Conservation (phyloP, 2,329 filamentous ascomycete genomes). For the Aspergillus sp. region DNA sequence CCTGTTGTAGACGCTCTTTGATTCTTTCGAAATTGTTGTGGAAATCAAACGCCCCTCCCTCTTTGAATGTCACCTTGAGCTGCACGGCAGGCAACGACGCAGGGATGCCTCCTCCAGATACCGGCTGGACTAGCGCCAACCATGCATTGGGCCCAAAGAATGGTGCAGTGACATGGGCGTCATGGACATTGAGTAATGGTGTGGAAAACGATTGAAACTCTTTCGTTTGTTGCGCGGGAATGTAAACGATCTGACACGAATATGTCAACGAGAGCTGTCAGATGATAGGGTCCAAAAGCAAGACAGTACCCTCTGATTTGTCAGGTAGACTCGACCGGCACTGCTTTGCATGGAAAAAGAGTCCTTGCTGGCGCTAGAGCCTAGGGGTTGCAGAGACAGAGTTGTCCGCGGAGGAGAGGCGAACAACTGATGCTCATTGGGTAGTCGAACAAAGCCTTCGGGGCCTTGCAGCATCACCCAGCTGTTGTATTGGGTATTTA, state of each 20-base stretch:
- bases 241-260: conserved; percentile 74
- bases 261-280: conserved; percentile 12
- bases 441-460: conserved; percentile 77
- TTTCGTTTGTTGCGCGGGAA: conserved; percentile 68
- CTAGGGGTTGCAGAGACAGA: conserved; percentile 71
- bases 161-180: conserved; percentile 81
- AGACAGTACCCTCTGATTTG: conserved; percentile 73
- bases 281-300: conserved; percentile 6
- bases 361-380: conserved; percentile 63
- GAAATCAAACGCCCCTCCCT: conserved; percentile 93
- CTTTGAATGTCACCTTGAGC: conserved; percentile 84
- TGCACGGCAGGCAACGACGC: conserved; percentile 71
- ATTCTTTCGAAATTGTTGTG: conserved; percentile 79
- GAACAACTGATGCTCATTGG: conserved; percentile 78
- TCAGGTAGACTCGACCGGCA: conserved; percentile 75
- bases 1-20: conserved; percentile 79
- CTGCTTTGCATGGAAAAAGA: conserved; percentile 71
- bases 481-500: conserved; percentile 44
- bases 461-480: conserved; percentile 89
- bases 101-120: conserved; percentile 80
- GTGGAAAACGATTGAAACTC: conserved; percentile 84
- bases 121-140: conserved; percentile 77
- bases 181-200: conserved; percentile 82
- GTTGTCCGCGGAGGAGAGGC: conserved; percentile 77
- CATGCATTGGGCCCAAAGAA: conserved; percentile 94